A percentile compares a stretch with the other conserved stretches of the same genome.
Conservation (phyloP, 768 basidiomycete species). For the Hygrocybe punicea region DNA sequence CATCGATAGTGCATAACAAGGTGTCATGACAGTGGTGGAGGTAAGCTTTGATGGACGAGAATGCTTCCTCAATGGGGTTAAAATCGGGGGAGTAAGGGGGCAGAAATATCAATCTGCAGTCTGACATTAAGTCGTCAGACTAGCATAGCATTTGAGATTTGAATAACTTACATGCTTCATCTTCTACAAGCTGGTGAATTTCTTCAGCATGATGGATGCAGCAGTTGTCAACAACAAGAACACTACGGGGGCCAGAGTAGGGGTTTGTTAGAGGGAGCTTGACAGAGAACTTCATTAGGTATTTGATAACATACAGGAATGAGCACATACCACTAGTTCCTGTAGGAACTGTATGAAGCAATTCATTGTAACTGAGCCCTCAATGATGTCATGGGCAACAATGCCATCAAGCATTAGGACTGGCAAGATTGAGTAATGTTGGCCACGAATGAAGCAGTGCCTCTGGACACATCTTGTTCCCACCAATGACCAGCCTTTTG, state of each 20-base stretch:
- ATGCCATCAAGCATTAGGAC: slow-evolving; percentile 28
- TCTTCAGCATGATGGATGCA: slow-evolving; percentile 39
- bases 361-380: slow-evolving; percentile 34
- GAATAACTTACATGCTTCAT: slow-evolving; percentile 25
- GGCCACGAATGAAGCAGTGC: slow-evolving; percentile 23
- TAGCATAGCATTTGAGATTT: slow-evolving; percentile 22
- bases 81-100: slow-evolving; percentile 30
- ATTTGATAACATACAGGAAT: slow-evolving; percentile 2
- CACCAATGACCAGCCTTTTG: slow-evolving; percentile 15
- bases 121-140: neutral
- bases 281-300: slow-evolving; percentile 19
- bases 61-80: slow-evolving; percentile 30
- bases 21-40: slow-evolving; percentile 14
- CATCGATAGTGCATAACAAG: slow-evolving; percentile 6
- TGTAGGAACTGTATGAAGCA: slow-evolving; percentile 30
- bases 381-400: slow-evolving; percentile 34
- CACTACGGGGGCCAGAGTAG: slow-evolving; percentile 33
- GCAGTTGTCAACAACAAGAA: slow-evolving; percentile 42
- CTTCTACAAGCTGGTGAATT: slow-evolving; percentile 29
- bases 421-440: slow-evolving; percentile 29
- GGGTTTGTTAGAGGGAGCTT: slow-evolving; percentile 20
- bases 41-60: slow-evolving; percentile 20
- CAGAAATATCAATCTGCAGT: slow-evolving; percentile 18
- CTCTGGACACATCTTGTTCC: slow-evolving; percentile 23
- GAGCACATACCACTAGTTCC: slow-evolving; percentile 24